phyloP scores from a whole-genome alignment of 2,329 filamentous ascomycete genomes.

The Neopestalotiopsis sp. region DNA sequence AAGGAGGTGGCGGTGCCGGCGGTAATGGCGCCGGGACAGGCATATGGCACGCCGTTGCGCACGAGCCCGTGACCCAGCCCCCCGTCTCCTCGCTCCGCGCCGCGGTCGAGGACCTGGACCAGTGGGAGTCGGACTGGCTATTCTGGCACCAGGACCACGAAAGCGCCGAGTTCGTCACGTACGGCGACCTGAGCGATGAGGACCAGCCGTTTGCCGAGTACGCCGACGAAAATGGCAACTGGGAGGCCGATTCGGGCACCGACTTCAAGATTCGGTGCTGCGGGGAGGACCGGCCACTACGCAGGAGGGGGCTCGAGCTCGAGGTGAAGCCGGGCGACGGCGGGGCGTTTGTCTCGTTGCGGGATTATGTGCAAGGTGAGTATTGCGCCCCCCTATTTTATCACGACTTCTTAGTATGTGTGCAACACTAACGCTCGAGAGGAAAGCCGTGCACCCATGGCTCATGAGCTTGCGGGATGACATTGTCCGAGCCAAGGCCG shows the following conservation, averaged over 20 bases:
- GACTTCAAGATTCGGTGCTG: conserved; percentile 12
- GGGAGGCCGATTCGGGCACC: conserved; percentile 4
- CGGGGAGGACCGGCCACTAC: conserved; percentile 9
- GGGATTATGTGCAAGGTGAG: conserved; percentile 7
- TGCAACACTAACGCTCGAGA: conserved; percentile 1
- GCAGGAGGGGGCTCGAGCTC: conserved; percentile 6
- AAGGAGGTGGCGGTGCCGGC: not conserved
- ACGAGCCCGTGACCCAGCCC: conserved; percentile 6
- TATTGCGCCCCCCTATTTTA: conserved; percentile 2
- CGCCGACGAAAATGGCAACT: conserved; percentile 5
- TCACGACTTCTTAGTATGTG: not conserved
- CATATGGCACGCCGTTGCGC: conserved; percentile 4
- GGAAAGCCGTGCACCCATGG: conserved; percentile 9
- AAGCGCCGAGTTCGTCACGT: conserved; percentile 8
- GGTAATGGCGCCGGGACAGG: not conserved
- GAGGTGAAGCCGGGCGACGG: conserved; percentile 6
- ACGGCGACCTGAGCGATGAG: conserved; percentile 1
- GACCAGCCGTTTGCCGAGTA: conserved; percentile 9
- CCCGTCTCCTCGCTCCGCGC: conserved; percentile 7
- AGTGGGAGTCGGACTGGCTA: conserved; percentile 7
- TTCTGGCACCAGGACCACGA: conserved; percentile 5
- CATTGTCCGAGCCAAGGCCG: conserved; percentile 5
- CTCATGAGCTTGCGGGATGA: conserved; percentile 7
- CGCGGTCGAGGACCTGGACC: conserved; percentile 6
- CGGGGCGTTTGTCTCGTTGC: conserved; percentile 4